Evolutionary conservation across 495 filamentous ascomycete species (phyloP).

Genomic region (Rhizodiscina lignyota): DNA sequence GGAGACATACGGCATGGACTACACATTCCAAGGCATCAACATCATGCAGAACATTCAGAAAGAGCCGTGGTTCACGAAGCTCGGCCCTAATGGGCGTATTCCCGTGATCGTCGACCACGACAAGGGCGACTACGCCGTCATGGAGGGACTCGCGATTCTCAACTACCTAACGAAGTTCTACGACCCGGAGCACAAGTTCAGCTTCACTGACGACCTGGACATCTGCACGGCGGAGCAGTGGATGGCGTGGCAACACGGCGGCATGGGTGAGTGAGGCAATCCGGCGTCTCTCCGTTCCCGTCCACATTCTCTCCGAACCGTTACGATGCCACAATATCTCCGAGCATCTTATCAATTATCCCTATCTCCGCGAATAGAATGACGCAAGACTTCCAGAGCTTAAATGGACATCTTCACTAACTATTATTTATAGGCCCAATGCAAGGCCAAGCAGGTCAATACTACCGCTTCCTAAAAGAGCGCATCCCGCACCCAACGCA

Average conservation of each 20-base stretch:
- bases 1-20: slow-evolving; percentile 21
- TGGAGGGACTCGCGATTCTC: slow-evolving; percentile 19
- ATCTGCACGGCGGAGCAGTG: slow-evolving; percentile 20
- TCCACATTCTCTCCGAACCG: too few species aligned
- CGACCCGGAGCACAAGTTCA: slow-evolving; percentile 22
- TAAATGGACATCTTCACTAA: too few species aligned
- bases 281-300: too few species aligned
- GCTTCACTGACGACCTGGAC: slow-evolving; percentile 19
- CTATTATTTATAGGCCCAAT: too few species aligned
- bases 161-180: slow-evolving; percentile 20
- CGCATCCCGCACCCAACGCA: slow-evolving; percentile 19
- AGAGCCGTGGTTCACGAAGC: slow-evolving; percentile 21
- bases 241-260: slow-evolving; percentile 24
- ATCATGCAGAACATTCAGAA: slow-evolving; percentile 22
- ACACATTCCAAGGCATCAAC: slow-evolving; percentile 19
- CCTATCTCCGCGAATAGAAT: too few species aligned
- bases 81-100: slow-evolving; percentile 22
- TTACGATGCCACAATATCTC: too few species aligned
- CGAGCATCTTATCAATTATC: too few species aligned
- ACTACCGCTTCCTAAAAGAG: slow-evolving; percentile 19
- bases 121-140: slow-evolving; percentile 15
- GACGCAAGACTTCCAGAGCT: too few species aligned
- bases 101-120: slow-evolving; percentile 23
- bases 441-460: slow-evolving; percentile 63
- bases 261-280: too few species aligned